Base-by-base conservation (phyloP, 2,329 filamentous ascomycete species). In the Penicillium italicum region DNA sequence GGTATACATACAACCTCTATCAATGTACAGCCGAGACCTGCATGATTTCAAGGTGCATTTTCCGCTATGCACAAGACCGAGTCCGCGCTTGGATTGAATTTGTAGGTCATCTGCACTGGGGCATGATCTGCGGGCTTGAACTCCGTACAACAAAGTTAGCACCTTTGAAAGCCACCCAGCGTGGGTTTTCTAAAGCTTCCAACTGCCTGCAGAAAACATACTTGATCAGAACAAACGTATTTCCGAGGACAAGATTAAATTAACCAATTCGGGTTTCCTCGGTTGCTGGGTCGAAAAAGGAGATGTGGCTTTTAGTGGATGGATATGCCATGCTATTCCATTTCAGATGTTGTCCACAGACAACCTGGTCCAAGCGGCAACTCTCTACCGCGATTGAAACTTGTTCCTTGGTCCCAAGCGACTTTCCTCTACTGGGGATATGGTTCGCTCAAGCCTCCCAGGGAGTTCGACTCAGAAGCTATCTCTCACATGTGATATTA, bases 31-130 rank as follows among this genome's bases (percentile, higher is more conserved):
- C 28, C 26, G 18, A 28, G 37, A n/a, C 31, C 41, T 53, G 51
- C 48, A 58, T 46, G 51, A 45, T 34, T 52, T 53, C 53, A 53
- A 24, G 14, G 48, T 28, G 51, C 53, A 56, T 53, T 22, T 14
- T 46, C 53, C 30, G 36, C 30, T 41, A 40, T 47, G 48, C 49
- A 53, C 18, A 42, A 30, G 42, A 53, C 48, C 42, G 22, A 53
- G 49, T n/a, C 34, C 37, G 49, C 46, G 48, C 10, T 43, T 24
- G 36, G 34, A 59, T 53, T 42, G 36, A 20, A 60, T 60, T 63
- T 50, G 51, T 57, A 57, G 49, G 58, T 64, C 62, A 65, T 62
- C 61, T 64, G 61, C 58, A 42, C 22, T 56, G 50, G 40, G 55
- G 22, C 45, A 60, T 50, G 55, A 61, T 61, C 59, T 51, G 50